Base-by-base conservation (phyloP, 2,329 filamentous ascomycete genomes). In the Aspergillus melleus region DNA sequence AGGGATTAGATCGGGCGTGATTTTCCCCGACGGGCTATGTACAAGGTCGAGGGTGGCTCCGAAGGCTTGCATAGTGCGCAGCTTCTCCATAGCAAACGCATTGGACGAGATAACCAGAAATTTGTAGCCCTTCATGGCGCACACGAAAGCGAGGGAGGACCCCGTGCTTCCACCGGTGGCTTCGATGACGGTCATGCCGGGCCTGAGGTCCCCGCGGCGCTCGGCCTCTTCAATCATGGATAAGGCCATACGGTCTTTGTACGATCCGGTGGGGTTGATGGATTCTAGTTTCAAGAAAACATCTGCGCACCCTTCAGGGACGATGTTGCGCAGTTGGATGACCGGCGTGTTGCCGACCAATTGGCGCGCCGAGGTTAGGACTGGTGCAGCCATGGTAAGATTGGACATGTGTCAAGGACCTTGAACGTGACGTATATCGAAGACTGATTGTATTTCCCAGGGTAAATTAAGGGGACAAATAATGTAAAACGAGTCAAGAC, bases 211-310 rank as follows among this genome's bases (percentile, higher is more conserved):
- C 30, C 92, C 92, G 55, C 84, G 88, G 72, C 85, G 86, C 83
- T 96, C 92, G 32, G 93, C 93, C 74, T 92, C 89, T 79, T 96
- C 91, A 62, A 96, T 88, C 92, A 96, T 96, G 70, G 92, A 88
- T 73, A 95, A 81, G 11, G 93, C 92, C 72, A 96, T 96, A 61
- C 91, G 84, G 79, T 95, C 91, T 77, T 96, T 95, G 73, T 95
- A 89, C 68, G 89, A 92, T 66, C 91, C 91, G 59, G 91, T 91
- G 16, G 91, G 90, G 75, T 92, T 95, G 83, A 93, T 92, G 58
- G 90, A 85, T 78, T 95, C 91, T 56, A 91, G 85, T 78, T 96
- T 95, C 63, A 87, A 90, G 73, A 91, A 94, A 58, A 96, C 87
- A 61, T 90, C 87, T 59, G 89, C 90, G 73, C 92, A 86, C 70